phyloP scores from a whole-genome alignment of 2,329 filamentous ascomycete genomes.

The Apiospora sp. region DNA sequence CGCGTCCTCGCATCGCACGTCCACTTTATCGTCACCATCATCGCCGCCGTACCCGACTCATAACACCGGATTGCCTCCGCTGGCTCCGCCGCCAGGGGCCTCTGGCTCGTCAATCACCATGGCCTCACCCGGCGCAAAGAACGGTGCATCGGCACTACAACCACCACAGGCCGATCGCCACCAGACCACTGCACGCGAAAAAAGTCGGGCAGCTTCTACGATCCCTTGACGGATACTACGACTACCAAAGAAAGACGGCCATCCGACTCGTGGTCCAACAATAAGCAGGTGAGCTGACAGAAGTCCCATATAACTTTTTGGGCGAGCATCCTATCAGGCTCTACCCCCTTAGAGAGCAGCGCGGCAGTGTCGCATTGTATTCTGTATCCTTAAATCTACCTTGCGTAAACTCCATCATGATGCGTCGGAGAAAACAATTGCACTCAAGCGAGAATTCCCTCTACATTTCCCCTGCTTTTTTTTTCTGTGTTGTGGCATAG shows the following conservation, averaged over 20 bases:
- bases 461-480: neutral
- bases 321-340: neutral
- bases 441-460: slow-evolving; percentile 12
- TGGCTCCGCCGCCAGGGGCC: slow-evolving; percentile 44
- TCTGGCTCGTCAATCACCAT: slow-evolving; percentile 40
- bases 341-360: slow-evolving; percentile 1
- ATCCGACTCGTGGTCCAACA: slow-evolving; percentile 43
- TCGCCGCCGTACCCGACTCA: slow-evolving; percentile 31
- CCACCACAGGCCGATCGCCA: slow-evolving; percentile 41
- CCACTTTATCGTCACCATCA: slow-evolving; percentile 28
- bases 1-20: slow-evolving; percentile 41
- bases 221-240: slow-evolving; percentile 53
- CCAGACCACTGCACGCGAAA: slow-evolving; percentile 43
- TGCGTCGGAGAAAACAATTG: slow-evolving; percentile 1
- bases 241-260: slow-evolving; percentile 49
- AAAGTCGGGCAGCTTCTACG: slow-evolving; percentile 53
- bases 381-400: neutral
- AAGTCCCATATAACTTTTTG: slow-evolving; percentile 20
- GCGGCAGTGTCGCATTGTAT: slow-evolving; percentile 19
- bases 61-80: slow-evolving; percentile 33
- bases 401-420: slow-evolving; percentile 14
- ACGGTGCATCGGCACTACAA: slow-evolving; percentile 42
- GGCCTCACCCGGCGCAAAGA: slow-evolving; percentile 41
- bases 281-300: slow-evolving; percentile 41
- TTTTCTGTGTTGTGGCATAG: slow-evolving; percentile 1